Evolutionary conservation across 2,329 filamentous ascomycete species (phyloP).

Genomic region (Raffaelea albimanens): DNA sequence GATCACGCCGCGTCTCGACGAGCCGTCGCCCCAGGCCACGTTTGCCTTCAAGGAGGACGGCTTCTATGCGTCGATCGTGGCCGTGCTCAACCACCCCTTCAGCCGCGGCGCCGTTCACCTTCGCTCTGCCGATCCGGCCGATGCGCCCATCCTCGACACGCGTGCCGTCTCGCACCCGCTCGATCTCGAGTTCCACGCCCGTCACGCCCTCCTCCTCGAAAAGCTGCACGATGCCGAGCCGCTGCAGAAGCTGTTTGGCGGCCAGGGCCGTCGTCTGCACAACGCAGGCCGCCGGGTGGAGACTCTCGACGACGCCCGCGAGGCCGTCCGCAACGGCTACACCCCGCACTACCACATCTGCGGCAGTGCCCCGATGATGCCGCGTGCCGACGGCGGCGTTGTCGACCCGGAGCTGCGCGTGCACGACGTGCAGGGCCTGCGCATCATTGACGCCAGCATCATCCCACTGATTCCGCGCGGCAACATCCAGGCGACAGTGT

Average conservation of each 20-base stretch:
- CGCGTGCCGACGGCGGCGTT: constrained; percentile 31
- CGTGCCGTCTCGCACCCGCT: constrained; percentile 45
- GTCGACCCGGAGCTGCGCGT: constrained; percentile 30
- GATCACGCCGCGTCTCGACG: constrained; percentile 1
- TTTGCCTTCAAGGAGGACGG: constrained; percentile 18
- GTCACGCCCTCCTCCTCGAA: constrained; percentile 32
- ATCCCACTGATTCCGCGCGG: constrained; percentile 30
- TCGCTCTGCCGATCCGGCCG: constrained; percentile 26
- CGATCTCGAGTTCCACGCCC: constrained; percentile 43
- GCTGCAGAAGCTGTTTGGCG: constrained; percentile 9
- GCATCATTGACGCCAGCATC: constrained; percentile 32
- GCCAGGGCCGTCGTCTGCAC: neutral
- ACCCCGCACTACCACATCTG: constrained; percentile 23
- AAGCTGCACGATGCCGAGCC: constrained; percentile 12
- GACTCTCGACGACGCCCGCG: constrained; percentile 16
- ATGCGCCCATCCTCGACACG: constrained; percentile 35
- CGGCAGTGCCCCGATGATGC: constrained; percentile 33
- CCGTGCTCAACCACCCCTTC: constrained; percentile 52
- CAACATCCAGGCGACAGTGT: constrained; percentile 18
- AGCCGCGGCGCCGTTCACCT: constrained; percentile 53
- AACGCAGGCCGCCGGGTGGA: neutral
- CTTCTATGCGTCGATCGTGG: constrained; percentile 44
- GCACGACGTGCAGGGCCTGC: constrained; percentile 31
- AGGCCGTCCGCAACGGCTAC: constrained; percentile 12
- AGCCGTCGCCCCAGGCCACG: constrained; percentile 4